Percentiles rank a stretch among this genome's conserved stretches.
These are phyloP conservation scores for Henckelia pumila DNA, from an alignment of 257 asterid genomes.

Conservation along the genomic window DNA sequence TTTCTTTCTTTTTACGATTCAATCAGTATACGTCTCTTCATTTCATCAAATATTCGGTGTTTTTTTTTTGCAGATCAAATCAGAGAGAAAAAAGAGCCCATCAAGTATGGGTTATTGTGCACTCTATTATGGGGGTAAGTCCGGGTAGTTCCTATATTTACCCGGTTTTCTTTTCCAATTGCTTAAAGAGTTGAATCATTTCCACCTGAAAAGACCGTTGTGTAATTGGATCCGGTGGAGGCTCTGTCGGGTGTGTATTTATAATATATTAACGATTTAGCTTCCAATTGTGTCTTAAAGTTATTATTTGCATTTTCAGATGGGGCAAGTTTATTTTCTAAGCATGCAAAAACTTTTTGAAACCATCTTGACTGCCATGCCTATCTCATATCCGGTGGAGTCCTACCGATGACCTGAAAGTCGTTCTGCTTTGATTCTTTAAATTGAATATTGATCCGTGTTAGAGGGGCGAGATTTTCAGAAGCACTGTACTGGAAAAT, in stretches of 20 bases:
- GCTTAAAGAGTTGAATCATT: conserved; percentile 82
- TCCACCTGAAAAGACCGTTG: conserved; percentile 79
- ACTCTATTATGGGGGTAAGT: too few relatives aligned
- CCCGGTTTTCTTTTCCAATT: too few relatives aligned
- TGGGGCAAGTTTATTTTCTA: neutral
- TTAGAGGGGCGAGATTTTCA: neutral
- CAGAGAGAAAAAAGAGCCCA: conserved; percentile 76
- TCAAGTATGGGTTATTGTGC: too few relatives aligned
- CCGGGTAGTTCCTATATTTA: too few relatives aligned
- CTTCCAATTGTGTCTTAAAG: neutral
- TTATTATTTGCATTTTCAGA: neutral
- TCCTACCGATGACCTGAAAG: neutral
- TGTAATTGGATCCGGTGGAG: conserved; percentile 92
- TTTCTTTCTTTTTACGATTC: neutral
- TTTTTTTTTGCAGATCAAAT: conserved; percentile 73
- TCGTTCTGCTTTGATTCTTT: neutral
- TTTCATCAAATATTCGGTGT: neutral
- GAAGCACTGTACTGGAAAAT: conserved; percentile 32
- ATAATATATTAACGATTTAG: neutral
- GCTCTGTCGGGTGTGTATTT: conserved; percentile 90
- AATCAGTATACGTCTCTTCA: neutral
- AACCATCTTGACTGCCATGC: conserved; percentile 6
- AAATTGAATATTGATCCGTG: neutral
- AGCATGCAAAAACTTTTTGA: neutral
- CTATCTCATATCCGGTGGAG: conserved; percentile 1